Conservation (phyloP, 2,329 filamentous ascomycete genomes). For the Trichoderma sp. region DNA sequence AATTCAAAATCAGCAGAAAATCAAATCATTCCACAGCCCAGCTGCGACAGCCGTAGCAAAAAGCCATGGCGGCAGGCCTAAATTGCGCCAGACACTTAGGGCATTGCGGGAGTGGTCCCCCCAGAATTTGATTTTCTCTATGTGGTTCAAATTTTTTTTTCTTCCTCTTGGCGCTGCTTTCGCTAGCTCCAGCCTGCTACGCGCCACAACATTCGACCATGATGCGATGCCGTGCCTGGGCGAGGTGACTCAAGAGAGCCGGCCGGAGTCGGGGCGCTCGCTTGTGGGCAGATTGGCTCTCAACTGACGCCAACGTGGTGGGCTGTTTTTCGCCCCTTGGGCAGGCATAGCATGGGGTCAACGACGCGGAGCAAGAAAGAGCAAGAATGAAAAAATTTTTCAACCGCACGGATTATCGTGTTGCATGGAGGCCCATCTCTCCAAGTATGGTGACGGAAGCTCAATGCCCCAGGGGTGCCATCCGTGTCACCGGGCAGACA, state of each 20-base stretch:
- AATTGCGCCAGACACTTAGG: slow-evolving; percentile 16
- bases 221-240: slow-evolving; percentile 25
- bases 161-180: slow-evolving; percentile 3
- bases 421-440: neutral
- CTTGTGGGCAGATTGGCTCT: slow-evolving; percentile 26
- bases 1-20: neutral
- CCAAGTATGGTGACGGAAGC: slow-evolving; percentile 10
- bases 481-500: slow-evolving; percentile 12
- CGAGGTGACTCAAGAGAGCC: slow-evolving; percentile 26
- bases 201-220: slow-evolving; percentile 24
- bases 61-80: slow-evolving; percentile 2
- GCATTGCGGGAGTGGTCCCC: slow-evolving; percentile 13
- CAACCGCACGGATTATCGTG: neutral
- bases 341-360: slow-evolving; percentile 5
- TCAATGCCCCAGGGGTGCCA: neutral
- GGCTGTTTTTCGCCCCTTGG: slow-evolving; percentile 29
- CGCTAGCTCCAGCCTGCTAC: slow-evolving; percentile 1
- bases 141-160: neutral
- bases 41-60: slow-evolving; percentile 9
- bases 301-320: slow-evolving; percentile 22
- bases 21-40: neutral
- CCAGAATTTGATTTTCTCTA: neutral
- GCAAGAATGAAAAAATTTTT: slow-evolving; percentile 2
- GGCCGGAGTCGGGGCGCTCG: slow-evolving; percentile 17
- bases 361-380: neutral